A percentile compares a stretch with the other conserved stretches of the same genome.
phyloP scores from a whole-genome alignment of 495 filamentous ascomycete species.

The Talaromyces nanjingensis region DNA sequence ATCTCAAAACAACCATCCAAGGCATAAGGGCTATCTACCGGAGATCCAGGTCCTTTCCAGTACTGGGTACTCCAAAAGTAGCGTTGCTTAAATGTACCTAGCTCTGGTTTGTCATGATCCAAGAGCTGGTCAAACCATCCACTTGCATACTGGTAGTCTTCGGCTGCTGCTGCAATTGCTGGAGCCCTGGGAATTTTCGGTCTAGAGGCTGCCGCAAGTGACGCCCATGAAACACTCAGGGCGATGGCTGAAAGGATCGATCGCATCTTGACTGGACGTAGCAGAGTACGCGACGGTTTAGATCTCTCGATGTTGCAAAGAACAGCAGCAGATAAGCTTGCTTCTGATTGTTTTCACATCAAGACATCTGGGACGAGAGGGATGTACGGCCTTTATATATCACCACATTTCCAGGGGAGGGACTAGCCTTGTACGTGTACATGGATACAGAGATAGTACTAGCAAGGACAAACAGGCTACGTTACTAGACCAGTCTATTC shows the following conservation, averaged over 20 bases:
- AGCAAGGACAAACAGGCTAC: not conserved
- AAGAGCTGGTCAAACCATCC: constrained; percentile 46
- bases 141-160: constrained; percentile 8
- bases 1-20: not conserved
- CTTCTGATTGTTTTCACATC: not conserved
- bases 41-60: constrained; percentile 49
- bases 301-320: not conserved
- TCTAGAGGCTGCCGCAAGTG: not conserved
- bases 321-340: not conserved
- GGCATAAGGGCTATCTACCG: constrained; percentile 23
- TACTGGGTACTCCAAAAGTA: constrained; percentile 44
- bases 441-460: not conserved
- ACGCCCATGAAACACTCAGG: not conserved
- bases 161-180: not conserved
- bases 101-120: constrained; percentile 42
- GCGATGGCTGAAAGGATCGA: not conserved
- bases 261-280: constrained; percentile 3
- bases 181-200: not conserved
- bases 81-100: constrained; percentile 49
- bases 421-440: not conserved
- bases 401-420: not conserved
- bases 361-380: not conserved
- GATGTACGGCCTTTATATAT: not conserved
- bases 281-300: not conserved
- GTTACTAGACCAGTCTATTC: not conserved